Percentiles rank a stretch among this genome's conserved stretches.
Evolutionary conservation across 148 eudicot genomes (phyloP).

Genomic region (Mesembryanthemum crystallinum): DNA sequence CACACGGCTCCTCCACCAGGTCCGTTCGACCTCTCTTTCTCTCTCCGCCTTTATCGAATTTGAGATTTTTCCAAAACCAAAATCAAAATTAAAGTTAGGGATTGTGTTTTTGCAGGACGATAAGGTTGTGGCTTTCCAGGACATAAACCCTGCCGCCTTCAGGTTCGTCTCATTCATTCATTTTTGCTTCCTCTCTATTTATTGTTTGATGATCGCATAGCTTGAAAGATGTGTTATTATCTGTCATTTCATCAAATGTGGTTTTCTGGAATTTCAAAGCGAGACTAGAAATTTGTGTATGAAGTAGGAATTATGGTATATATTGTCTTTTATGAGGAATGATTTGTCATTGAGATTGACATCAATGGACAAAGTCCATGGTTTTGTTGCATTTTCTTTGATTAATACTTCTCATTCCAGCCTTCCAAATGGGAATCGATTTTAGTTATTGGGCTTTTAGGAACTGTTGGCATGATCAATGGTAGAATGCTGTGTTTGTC

Average conservation of each 20-base stretch:
- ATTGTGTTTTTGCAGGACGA: conserved; percentile 55
- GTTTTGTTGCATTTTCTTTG: too few relatives aligned
- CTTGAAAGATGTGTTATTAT: not conserved
- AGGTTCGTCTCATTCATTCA: conserved; percentile 21
- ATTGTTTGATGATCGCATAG: not conserved
- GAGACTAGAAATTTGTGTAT: not conserved
- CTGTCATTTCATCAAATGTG: not conserved
- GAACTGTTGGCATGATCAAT: not conserved
- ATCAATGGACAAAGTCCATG: not conserved
- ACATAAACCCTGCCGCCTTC: conserved; percentile 74
- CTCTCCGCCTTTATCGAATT: conserved; percentile 9
- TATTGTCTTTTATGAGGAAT: too few relatives aligned
- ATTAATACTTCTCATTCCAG: too few relatives aligned
- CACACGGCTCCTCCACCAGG: conserved; percentile 59
- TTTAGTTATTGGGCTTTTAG: too few relatives aligned
- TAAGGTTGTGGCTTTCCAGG: conserved; percentile 70
- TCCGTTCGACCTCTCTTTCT: conserved; percentile 9
- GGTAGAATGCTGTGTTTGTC: not conserved
- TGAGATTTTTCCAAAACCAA: not conserved
- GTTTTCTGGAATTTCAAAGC: not conserved
- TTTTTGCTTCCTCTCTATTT: not conserved
- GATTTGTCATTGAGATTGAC: not conserved
- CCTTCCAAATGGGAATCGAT: not conserved
- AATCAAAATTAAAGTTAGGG: not conserved
- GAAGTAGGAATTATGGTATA: not conserved